Evolutionary conservation across 1,284 basidiomycete species (phyloP).

Genomic region (Moesziomyces antarcticus): DNA sequence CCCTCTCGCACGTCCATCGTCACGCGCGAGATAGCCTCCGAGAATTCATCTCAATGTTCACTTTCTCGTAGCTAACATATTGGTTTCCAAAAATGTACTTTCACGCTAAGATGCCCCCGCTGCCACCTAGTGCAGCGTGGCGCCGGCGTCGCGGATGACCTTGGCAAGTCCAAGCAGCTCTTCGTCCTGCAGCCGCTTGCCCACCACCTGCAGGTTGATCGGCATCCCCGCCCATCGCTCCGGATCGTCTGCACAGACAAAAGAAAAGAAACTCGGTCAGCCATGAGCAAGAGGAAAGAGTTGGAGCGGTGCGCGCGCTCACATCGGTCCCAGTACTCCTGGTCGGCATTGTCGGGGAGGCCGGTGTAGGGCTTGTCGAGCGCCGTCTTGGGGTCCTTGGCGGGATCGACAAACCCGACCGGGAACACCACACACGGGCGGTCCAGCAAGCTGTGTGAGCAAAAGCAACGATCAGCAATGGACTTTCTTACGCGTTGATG

Average conservation of each 20-base stretch:
- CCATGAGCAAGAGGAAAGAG: not conserved
- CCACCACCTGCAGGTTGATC: conserved; percentile 76
- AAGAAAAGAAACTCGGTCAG: not conserved
- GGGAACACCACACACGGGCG: conserved; percentile 72
- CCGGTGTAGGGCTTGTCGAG: conserved; percentile 20
- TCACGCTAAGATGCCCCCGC: too few relatives aligned
- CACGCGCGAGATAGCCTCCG: not conserved
- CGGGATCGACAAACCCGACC: conserved; percentile 66
- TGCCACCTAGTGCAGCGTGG: conserved; percentile 12
- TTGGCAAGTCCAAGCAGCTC: conserved; percentile 72
- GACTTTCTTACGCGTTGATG: not conserved
- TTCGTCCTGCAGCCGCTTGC: conserved; percentile 78
- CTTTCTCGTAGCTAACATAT: not conserved
- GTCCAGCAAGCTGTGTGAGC: conserved; percentile 10
- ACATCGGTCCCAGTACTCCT: conserved; percentile 24
- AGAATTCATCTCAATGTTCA: not conserved
- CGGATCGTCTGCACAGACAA: conserved; percentile 25
- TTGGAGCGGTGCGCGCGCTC: not conserved
- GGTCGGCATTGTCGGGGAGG: conserved; percentile 14
- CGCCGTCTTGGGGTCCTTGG: conserved; percentile 72
- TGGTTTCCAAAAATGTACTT: not conserved
- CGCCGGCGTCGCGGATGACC: conserved; percentile 44
- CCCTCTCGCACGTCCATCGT: not conserved
- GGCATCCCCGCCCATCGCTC: conserved; percentile 74
- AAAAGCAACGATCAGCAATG: not conserved